Percentiles rank a stretch among this genome's conserved stretches.
Conservation (phyloP, 1,139 yeast genomes). For the Nakaseomyces sp. region DNA sequence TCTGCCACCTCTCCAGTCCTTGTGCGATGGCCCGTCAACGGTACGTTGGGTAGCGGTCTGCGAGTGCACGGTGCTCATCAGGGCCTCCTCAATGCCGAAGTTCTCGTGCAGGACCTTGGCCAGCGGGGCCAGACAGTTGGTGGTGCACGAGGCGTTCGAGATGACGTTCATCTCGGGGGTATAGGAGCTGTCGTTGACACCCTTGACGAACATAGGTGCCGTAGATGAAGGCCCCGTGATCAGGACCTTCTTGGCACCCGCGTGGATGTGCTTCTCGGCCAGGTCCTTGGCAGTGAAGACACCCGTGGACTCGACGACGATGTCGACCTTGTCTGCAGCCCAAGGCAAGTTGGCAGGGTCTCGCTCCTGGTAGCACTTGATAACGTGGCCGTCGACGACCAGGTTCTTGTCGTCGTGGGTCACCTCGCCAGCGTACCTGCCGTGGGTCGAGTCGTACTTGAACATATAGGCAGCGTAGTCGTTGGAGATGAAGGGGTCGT, state of each 20-base stretch:
- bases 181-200: constrained; percentile 72
- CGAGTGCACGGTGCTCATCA: constrained; percentile 87
- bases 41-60: constrained; percentile 86
- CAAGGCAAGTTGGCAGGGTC: constrained; percentile 79
- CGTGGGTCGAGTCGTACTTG: constrained; percentile 85
- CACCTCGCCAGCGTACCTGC: constrained; percentile 64
- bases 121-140: constrained; percentile 84
- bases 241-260: constrained; percentile 83
- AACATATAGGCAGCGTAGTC: constrained; percentile 84
- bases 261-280: constrained; percentile 74
- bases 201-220: constrained; percentile 85
- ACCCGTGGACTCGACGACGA: constrained; percentile 81
- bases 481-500: constrained; percentile 76
- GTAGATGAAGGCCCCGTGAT: constrained; percentile 81
- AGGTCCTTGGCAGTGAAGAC: constrained; percentile 71
- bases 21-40: constrained; percentile 89
- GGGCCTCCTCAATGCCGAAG: constrained; percentile 77
- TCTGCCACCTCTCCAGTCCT: constrained; percentile 95
- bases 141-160: constrained; percentile 84
- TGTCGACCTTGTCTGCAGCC: constrained; percentile 69
- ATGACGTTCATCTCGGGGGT: constrained; percentile 61
- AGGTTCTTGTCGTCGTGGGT: constrained; percentile 51
- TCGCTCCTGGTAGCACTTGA: constrained; percentile 66
- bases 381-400: constrained; percentile 58
- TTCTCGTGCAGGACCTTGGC: constrained; percentile 73